A percentile compares a stretch with the other conserved stretches of the same genome.
phyloP scores from a whole-genome alignment of 2,329 filamentous ascomycete genomes.

The Cladorrhinum sp. region DNA sequence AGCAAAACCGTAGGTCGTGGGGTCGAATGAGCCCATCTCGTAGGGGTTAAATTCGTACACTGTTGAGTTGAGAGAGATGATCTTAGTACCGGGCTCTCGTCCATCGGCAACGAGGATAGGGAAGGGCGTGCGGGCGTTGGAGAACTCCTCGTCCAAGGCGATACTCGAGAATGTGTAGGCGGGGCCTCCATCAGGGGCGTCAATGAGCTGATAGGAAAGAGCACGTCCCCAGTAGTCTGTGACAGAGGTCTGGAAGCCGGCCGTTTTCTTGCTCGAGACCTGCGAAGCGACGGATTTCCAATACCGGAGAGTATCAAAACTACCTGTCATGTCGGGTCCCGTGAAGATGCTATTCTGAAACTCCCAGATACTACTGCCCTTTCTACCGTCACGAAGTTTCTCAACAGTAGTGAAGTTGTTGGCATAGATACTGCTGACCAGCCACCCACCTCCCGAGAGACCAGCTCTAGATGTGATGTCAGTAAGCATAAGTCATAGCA shows the following conservation, averaged over 20 bases:
- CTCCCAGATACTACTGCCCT: slow-evolving; percentile 33
- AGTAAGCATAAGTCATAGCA: background rate
- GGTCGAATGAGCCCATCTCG: slow-evolving; percentile 65
- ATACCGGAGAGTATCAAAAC: slow-evolving; percentile 45
- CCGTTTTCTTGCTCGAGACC: slow-evolving; percentile 59
- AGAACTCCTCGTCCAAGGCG: slow-evolving; percentile 43
- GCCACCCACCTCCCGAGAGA: slow-evolving; percentile 79
- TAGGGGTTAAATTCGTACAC: slow-evolving; percentile 65
- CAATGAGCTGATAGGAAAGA: slow-evolving; percentile 81
- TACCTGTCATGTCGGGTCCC: slow-evolving; percentile 31
- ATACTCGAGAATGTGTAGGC: slow-evolving; percentile 77
- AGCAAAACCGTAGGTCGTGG: slow-evolving; percentile 57
- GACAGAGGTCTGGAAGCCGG: slow-evolving; percentile 66
- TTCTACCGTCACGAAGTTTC: slow-evolving; percentile 46
- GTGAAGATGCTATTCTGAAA: slow-evolving; percentile 36
- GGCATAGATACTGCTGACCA: slow-evolving; percentile 74
- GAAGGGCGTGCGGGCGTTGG: slow-evolving; percentile 42
- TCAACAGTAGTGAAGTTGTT: slow-evolving; percentile 80
- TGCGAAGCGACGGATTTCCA: slow-evolving; percentile 56
- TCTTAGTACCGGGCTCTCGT: slow-evolving; percentile 42
- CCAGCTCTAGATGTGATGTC: slow-evolving; percentile 46
- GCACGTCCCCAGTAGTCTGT: slow-evolving; percentile 90
- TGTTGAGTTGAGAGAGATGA: slow-evolving; percentile 54
- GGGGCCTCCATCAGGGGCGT: slow-evolving; percentile 70
- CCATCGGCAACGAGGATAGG: slow-evolving; percentile 51